Base-by-base conservation (phyloP, 2,329 filamentous ascomycete species). In the Periconia sp. region DNA sequence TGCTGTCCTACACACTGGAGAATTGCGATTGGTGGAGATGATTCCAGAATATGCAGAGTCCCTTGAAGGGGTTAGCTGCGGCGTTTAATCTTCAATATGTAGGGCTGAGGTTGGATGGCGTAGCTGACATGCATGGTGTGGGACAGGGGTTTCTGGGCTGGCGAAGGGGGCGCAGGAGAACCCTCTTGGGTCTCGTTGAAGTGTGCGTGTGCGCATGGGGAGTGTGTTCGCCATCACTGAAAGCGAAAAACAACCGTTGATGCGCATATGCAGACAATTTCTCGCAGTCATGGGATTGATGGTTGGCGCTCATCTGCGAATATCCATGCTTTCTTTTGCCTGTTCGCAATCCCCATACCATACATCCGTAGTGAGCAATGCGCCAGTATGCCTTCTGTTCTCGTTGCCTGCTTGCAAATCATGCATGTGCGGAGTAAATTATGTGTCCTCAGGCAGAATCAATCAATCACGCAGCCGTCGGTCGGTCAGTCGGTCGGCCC, bases 51-150 rank as follows among this genome's bases (percentile, higher is more conserved):
- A 30, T 61, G 53, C 48, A 55, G 19, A 57, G 58, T 61, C 55
- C 59, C 52, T 59, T 56, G 52, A 51, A 45, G 46, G 45, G 30
- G 53, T 51, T 56, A 59, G 54, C 55, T 59, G 60, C 59, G 54
- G 59, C 56, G 48, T 37, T 37, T 37, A 37, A 13, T 33, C 3
- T 23, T 59, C 54, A 59, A 59, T 27, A 51, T 56, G 50, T 57
- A 56, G 53, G 57, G 52, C 53, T 52, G 56, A 55, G 55, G 44
- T 37, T 31, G 11, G 46, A 56, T 53, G 55, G 60, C 54, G 52
- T 50, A 47, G 62, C 63, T 61, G 61, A 63, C 60, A 56, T 56
- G 41, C 8, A 31, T 47, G 40, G 33, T 13, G 33, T 37, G 11
- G 33, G 33, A n/a, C 50, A 45, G 31, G 54, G 54, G 23, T 50